Base-by-base conservation (phyloP, 805 yeast species). In the Candida schatavii region DNA sequence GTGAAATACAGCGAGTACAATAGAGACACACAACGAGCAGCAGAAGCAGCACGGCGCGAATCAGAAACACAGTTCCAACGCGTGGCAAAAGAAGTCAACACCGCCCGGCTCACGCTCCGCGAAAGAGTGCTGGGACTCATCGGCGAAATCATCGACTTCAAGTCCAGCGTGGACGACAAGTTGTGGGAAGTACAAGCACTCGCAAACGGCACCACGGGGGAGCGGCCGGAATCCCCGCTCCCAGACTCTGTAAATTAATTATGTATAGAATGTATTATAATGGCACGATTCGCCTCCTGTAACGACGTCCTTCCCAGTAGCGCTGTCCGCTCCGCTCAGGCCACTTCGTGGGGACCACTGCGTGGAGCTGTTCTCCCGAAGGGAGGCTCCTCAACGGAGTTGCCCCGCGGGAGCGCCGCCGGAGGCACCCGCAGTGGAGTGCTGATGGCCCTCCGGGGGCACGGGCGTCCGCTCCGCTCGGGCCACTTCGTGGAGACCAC, bases 161-260 rank as follows among this genome's bases (percentile, higher is more conserved):
- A 87, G 62, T 62, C 81, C 47, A 78, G 75, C 44, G 74, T 85
- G 34, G 91, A 86, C 55, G 70, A 74, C 17, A 74, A 78, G 40
- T 67, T 86, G 36, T 87, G 82, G 51, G 81, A 74, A 28, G 68
- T 80, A 46, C 83, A 80, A 49, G 64, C 59, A 31, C 59, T 68
- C 42, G 73, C 78, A 11, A 51, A 35, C 17, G 28, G 25, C 13
- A 7, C 6, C 25, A 35, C 15, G 4, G 14, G 7, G 21, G 13
- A 7, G 36, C n/a, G n/a, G n/a, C n/a, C n/a, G 7, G 27, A 23
- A 7, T 23, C 10, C 10, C 27, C 27, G 11, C 7, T 23, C 27
- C 27, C 7, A 23, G 10, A 23, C 7, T 7, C 27, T 23, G 27
- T 23, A 23, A 23, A 23, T 23, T 23, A 23, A 23, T 23, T 29